Conservation (phyloP, 495 filamentous ascomycete species). For the Filosporella fistucella region DNA sequence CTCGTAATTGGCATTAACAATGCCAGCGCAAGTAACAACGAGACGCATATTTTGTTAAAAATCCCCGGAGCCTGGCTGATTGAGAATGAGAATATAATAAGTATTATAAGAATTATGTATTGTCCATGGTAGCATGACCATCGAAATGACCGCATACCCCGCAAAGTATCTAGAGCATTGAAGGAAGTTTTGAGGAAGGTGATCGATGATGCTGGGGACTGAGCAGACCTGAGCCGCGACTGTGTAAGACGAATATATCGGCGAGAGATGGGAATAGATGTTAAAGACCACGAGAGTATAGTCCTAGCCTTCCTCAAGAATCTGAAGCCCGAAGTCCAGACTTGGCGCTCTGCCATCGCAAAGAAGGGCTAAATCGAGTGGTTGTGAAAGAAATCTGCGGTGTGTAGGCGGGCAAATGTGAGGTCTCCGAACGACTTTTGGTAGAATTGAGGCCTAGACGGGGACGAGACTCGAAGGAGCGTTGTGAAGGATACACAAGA, state of each 20-base stretch:
- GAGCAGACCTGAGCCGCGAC: constrained; percentile 65
- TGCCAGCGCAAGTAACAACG: constrained; percentile 61
- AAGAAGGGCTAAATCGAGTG: too few species aligned
- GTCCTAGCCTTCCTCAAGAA: too few species aligned
- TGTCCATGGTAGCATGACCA: constrained; percentile 89
- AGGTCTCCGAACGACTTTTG: too few species aligned
- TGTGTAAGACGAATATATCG: constrained; percentile 68
- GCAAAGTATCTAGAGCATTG: constrained; percentile 67
- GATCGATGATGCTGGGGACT: constrained; percentile 68
- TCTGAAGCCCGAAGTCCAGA: too few species aligned
- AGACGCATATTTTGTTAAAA: constrained; percentile 62
- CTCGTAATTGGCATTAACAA: constrained; percentile 80
- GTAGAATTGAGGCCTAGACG: too few species aligned
- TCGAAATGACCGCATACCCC: constrained; percentile 63
- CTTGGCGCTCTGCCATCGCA: too few species aligned
- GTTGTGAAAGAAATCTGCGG: too few species aligned
- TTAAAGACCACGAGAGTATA: constrained; percentile 25
- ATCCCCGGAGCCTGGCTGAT: constrained; percentile 72
- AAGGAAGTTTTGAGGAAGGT: constrained; percentile 77
- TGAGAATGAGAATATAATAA: constrained; percentile 75
- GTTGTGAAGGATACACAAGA: too few species aligned
- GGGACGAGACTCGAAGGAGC: too few species aligned
- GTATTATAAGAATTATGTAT: constrained; percentile 67
- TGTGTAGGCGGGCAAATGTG: too few species aligned
- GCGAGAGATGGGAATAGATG: constrained; percentile 59